Evolutionary conservation across 495 filamentous ascomycete species (phyloP), one percentile per base, ranked within the genome.

Genomic region (Neurospora sp.): DNA sequence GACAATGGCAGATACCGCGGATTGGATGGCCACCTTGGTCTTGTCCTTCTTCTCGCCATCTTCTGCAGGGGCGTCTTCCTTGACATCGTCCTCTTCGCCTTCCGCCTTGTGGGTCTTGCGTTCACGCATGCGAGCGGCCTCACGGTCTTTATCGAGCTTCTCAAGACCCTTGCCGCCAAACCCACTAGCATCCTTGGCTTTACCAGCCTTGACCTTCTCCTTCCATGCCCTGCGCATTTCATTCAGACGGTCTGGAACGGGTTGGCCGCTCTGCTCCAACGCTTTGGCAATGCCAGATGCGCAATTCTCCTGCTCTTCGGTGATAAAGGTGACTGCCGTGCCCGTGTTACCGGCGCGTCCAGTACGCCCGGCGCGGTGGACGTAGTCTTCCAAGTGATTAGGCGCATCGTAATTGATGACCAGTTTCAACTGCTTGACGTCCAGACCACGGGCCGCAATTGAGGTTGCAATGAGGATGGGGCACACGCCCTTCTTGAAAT

Each of bases 351-450:
- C 96, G 38, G 96, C 96, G 81, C 96, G 90, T 7, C 96, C 96
- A 9, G 96, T 99, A 73, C 96, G 90, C 69, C 96, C 96, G 71
- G 92, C 93, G 75, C 96, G 92, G 80, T 99, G 96, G 10, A 99
- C 95, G 77, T 99, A 99, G 78, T 99, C 96, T 82, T 99, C 96
- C 40, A 97, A 84, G 82, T 99, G 96, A 78, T 97, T 97, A 4
- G 96, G 96, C 4, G 92, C 91, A 80, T 99, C 96, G 78, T 94
- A 99, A 76, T 99, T 99, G 78, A 99, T 90, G 27, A 99, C 96
- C 20, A 98, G 85, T 80, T 97, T 97, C 37, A 99, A 84, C 80
- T 98, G 94, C 81, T 98, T 97, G 45, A 99, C 95, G 79, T 99
- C 96, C 37, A 99, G 82, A 18, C 96, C 96, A 77, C 96, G 91